A percentile compares a stretch with the other conserved stretches of the same genome.
Conservation (phyloP, 192 early-diverging fungal genomes). For the Umbelopsis vinacea region DNA sequence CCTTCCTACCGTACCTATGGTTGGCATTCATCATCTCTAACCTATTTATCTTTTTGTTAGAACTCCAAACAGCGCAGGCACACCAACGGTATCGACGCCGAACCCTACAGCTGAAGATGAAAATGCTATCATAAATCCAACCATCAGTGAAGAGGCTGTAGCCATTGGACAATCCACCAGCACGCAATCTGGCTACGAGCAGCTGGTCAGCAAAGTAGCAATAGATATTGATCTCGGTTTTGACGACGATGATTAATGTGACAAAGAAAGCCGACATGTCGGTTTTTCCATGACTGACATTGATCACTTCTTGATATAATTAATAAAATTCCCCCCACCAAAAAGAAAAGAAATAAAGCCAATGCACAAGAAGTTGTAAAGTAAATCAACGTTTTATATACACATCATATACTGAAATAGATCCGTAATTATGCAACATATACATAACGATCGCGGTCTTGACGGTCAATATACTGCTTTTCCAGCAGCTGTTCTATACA, state of each 20-base stretch:
- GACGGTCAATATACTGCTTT: conserved; percentile 85
- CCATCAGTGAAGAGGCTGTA: conserved; percentile 30
- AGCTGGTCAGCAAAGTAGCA: conserved; percentile 29
- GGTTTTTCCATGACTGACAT: neutral
- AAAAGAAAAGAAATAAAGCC: neutral
- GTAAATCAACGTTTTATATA: conserved; percentile 5
- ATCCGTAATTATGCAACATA: conserved; percentile 67
- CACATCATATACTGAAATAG: neutral
- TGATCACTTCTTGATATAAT: neutral
- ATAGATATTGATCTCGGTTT: conserved; percentile 30
- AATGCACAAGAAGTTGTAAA: neutral
- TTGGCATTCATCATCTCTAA: neutral
- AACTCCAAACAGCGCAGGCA: conserved; percentile 22
- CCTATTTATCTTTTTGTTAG: neutral
- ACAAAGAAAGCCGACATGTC: neutral
- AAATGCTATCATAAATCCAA: neutral
- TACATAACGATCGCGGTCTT: conserved; percentile 78
- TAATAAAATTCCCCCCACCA: neutral
- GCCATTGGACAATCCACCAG: conserved; percentile 31
- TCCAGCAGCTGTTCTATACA: conserved; percentile 82
- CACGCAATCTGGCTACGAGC: conserved; percentile 33
- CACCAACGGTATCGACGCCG: conserved; percentile 9
- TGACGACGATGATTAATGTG: conserved; percentile 28
- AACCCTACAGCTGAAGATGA: neutral
- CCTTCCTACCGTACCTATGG: neutral